A percentile compares a stretch with the other conserved stretches of the same genome.
Conservation (phyloP, 164 flowering plant species). For the Sedum album region DNA sequence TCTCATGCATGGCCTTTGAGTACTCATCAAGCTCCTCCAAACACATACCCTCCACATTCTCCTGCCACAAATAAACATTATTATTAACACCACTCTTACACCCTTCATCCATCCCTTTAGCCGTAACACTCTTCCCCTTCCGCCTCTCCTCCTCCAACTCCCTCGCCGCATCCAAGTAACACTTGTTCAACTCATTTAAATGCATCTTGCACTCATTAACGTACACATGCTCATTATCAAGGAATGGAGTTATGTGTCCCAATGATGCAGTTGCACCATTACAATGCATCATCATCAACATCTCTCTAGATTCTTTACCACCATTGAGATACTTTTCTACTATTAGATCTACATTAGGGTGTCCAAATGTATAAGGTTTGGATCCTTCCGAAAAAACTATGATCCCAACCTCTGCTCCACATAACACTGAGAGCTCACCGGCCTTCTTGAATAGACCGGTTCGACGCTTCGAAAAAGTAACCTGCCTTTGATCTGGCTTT, state of each 20-base stretch:
- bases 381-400: constrained; percentile 27
- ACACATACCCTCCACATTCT: background rate
- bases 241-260: background rate
- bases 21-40: constrained; percentile 10
- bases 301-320: background rate
- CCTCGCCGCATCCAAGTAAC: background rate
- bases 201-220: background rate
- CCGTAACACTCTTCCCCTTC: background rate
- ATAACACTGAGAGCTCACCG: constrained; percentile 27
- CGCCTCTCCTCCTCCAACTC: constrained; percentile 7
- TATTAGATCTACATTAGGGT: background rate
- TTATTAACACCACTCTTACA: background rate
- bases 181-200: background rate
- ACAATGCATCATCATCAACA: background rate
- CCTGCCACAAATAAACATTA: background rate
- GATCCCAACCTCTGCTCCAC: constrained; percentile 30
- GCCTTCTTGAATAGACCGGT: constrained; percentile 31
- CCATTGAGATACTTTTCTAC: background rate
- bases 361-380: constrained; percentile 12
- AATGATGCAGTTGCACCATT: background rate
- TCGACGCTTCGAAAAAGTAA: constrained; percentile 34
- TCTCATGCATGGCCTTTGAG: constrained; percentile 4
- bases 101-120: background rate
- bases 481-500: constrained; percentile 25
- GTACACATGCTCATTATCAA: background rate